These are phyloP conservation scores for Phytophthora fragariae DNA, from an alignment of 352 stramenopile species.

Conservation along the genomic window DNA sequence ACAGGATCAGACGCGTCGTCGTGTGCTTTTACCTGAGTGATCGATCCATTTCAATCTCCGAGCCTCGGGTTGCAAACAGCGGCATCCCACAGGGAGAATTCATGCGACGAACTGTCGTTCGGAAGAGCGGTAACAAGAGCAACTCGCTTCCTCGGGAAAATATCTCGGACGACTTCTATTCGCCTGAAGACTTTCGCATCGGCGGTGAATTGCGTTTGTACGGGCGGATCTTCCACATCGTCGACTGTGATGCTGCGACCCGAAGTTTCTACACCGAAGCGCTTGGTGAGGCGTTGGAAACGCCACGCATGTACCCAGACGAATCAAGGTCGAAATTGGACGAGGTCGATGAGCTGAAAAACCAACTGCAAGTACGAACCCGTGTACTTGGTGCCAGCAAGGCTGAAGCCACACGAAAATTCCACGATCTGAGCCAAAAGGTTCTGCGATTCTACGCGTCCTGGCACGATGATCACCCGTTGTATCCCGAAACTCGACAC, in stretches of 20 bases:
- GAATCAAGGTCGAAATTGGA: slow-evolving; percentile 59
- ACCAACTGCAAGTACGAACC: slow-evolving; percentile 39
- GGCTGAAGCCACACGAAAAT: slow-evolving; percentile 67
- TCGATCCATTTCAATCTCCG: slow-evolving; percentile 85
- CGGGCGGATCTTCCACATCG: slow-evolving; percentile 81
- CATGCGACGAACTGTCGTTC: slow-evolving; percentile 71
- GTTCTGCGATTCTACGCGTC: slow-evolving; percentile 93
- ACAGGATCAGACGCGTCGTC: slow-evolving; percentile 64
- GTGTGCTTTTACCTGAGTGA: slow-evolving; percentile 89
- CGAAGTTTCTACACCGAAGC: slow-evolving; percentile 83
- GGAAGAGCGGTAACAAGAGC: slow-evolving; percentile 39
- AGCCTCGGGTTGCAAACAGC: slow-evolving; percentile 88
- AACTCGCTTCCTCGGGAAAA: slow-evolving; percentile 31
- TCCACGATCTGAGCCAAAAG: slow-evolving; percentile 81
- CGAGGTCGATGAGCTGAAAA: slow-evolving; percentile 69
- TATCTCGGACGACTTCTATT: slow-evolving; percentile 40
- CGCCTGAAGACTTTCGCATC: slow-evolving; percentile 81
- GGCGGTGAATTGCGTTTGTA: slow-evolving; percentile 83
- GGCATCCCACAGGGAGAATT: slow-evolving; percentile 91
- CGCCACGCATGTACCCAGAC: slow-evolving; percentile 79
- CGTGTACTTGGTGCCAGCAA: slow-evolving; percentile 41
- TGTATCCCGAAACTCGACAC: slow-evolving; percentile 88
- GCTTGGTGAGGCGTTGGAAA: slow-evolving; percentile 38
- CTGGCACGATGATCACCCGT: slow-evolving; percentile 91
- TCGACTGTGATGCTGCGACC: slow-evolving; percentile 91